A percentile compares a stretch with the other conserved stretches of the same genome.
Evolutionary conservation across 441 rosid genomes (phyloP).

Genomic region (Pelargonium australe): DNA sequence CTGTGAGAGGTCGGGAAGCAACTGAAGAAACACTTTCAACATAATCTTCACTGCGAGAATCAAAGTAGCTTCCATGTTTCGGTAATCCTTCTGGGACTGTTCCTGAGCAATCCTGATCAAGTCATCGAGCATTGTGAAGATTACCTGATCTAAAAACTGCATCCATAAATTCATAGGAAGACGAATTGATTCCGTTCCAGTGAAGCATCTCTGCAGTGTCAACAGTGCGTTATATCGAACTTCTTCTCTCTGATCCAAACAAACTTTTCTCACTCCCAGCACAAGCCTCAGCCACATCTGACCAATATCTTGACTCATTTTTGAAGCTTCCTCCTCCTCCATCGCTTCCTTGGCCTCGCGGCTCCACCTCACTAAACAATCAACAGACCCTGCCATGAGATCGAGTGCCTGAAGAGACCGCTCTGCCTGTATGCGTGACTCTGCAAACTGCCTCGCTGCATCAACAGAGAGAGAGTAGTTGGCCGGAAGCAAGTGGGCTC

Average conservation of each 20-base stretch:
- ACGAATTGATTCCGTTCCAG: slow-evolving; percentile 53
- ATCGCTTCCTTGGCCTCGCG: slow-evolving; percentile 51
- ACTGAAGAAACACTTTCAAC: slow-evolving; percentile 61
- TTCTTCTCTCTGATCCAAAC: slow-evolving; percentile 91
- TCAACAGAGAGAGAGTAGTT: slow-evolving; percentile 74
- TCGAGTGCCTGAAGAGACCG: slow-evolving; percentile 68
- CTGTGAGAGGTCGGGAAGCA: slow-evolving; percentile 57
- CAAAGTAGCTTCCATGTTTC: slow-evolving; percentile 86
- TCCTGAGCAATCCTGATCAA: slow-evolving; percentile 71
- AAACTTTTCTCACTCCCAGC: slow-evolving; percentile 80
- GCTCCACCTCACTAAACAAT: slow-evolving; percentile 64
- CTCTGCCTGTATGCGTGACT: slow-evolving; percentile 82
- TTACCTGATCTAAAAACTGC: slow-evolving; percentile 73
- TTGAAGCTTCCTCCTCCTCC: slow-evolving; percentile 57
- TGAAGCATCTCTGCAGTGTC: slow-evolving; percentile 71
- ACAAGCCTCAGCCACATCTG: slow-evolving; percentile 94
- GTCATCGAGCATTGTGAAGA: slow-evolving; percentile 82
- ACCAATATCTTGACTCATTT: slow-evolving; percentile 64
- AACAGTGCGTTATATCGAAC: slow-evolving; percentile 80
- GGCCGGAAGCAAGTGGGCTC: slow-evolving; percentile 65
- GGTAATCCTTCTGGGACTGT: slow-evolving; percentile 65
- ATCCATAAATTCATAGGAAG: slow-evolving; percentile 60
- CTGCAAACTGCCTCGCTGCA: slow-evolving; percentile 92
- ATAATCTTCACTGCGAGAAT: slow-evolving; percentile 64
- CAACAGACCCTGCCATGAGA: slow-evolving; percentile 79